Evolutionary conservation across 2,329 filamentous ascomycete species (phyloP), one percentile per base, ranked within the genome.

Genomic region (Apiospora pterosperma): DNA sequence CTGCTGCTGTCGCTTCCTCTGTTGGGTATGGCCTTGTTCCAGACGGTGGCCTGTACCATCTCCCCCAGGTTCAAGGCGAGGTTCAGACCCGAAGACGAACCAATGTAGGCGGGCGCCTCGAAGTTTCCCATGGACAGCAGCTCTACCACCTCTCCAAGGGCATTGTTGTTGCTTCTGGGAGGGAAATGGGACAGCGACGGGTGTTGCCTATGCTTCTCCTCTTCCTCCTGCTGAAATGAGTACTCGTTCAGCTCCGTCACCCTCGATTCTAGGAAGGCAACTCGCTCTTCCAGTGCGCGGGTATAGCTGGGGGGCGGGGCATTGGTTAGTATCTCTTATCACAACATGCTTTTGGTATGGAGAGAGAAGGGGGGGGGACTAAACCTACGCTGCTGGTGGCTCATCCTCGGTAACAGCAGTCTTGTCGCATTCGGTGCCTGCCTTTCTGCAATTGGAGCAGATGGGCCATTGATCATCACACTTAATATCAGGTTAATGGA

Each of bases 21-120:
- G 44, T 62, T 66, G 28, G 70, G 72, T n/a, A 84, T 72, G 2
- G 81, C 79, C 66, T 84, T 84, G 60, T 83, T 83, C 82, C 82
- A 84, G 1, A 84, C 81, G 21, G 82, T 84, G 0, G 81, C 80
- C 68, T 84, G 82, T 10, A 84, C 82, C 80, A 85, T 84, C 61
- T 83, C 81, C 25, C 82, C 81, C 8, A 85, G 74, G 66, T 84
- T 81, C 10, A 80, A 75, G 5, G 82, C 82, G 55, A 85, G 69
- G 16, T 81, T 79, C 36, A 84, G 76, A 10, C 82, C 82, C 12
- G 81, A 83, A 23, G 81, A 83, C 10, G 80, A 79, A 28, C 81
- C 81, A 28, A 84, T 78, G 67, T 85, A 84, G 28, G 81, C 80
- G 19, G 80, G 79, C 7, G 82, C 80, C 65, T 82, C 81, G 6